phyloP scores from a whole-genome alignment of 345 rosid species.

The Hibiscus tridactylites region DNA sequence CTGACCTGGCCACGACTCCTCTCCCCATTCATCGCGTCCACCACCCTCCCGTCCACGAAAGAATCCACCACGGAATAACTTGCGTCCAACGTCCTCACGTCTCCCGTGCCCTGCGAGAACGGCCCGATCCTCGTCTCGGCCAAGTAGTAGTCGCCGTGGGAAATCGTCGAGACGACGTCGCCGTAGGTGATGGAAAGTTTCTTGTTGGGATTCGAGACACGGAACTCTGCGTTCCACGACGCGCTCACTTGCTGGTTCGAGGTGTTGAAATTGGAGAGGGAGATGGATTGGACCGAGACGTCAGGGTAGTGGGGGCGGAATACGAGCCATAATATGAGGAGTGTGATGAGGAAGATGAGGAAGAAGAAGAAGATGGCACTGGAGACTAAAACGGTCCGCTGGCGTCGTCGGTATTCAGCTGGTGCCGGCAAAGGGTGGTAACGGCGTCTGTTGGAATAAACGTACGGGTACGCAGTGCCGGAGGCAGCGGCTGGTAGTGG shows the following conservation, averaged over 20 bases:
- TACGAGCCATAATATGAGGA: constrained; percentile 51
- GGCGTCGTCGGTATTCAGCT: no score
- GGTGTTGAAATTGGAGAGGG: constrained; percentile 50
- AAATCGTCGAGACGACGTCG: constrained; percentile 13
- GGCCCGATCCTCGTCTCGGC: constrained; percentile 43
- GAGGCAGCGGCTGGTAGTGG: no score
- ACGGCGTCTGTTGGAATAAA: no score
- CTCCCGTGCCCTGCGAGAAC: constrained; percentile 42
- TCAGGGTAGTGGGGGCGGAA: constrained; percentile 61
- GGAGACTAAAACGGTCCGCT: constrained; percentile 12
- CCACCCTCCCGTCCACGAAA: constrained; percentile 25
- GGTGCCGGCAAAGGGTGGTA: no score
- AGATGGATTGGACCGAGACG: constrained; percentile 41
- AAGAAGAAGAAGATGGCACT: constrained; percentile 22
- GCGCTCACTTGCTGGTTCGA: constrained; percentile 36
- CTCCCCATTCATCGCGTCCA: constrained; percentile 29
- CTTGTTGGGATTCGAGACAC: constrained; percentile 61
- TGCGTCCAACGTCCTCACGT: constrained; percentile 26
- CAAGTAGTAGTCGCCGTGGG: constrained; percentile 18
- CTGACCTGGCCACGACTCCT: constrained; percentile 29
- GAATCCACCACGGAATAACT: constrained; percentile 21
- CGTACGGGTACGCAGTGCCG: no score
- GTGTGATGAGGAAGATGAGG: constrained; percentile 31
- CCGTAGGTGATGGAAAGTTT: constrained; percentile 49
- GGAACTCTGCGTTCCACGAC: constrained; percentile 45